Evolutionary conservation across 257 asterid species (phyloP).

Genomic region (Solanum clarkiae): DNA sequence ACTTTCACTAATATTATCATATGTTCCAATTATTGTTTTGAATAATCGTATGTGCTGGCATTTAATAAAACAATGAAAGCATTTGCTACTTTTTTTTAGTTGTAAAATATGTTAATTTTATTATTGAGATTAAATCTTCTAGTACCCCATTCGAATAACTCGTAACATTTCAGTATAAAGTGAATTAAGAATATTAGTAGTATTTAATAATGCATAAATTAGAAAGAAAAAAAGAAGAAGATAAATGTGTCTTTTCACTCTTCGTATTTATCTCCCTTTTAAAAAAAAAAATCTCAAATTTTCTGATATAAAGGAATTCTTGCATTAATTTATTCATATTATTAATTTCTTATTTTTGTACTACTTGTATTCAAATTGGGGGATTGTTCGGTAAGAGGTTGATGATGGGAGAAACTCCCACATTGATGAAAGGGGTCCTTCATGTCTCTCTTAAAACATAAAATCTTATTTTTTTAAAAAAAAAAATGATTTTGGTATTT

Average conservation of each 20-base stretch:
- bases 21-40: neutral
- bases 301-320: neutral
- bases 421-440: neutral
- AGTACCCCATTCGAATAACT: accelerated
- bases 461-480: too few species aligned
- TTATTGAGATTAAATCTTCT: neutral
- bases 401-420: neutral
- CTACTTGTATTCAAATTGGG: neutral
- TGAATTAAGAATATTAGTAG: neutral
- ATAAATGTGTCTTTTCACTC: neutral
- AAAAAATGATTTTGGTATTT: neutral
- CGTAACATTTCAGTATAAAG: neutral
- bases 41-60: neutral
- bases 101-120: neutral
- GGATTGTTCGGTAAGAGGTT: neutral
- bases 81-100: neutral
- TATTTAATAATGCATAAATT: neutral
- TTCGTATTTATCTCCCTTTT: neutral
- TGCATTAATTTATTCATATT: neutral
- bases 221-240: neutral
- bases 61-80: neutral
- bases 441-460: neutral
- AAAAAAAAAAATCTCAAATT: neutral
- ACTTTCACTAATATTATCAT: neutral
- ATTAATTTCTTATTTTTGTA: neutral